phyloP scores from a whole-genome alignment of 352 stramenopile genomes.

The Pythium apleroticum region DNA sequence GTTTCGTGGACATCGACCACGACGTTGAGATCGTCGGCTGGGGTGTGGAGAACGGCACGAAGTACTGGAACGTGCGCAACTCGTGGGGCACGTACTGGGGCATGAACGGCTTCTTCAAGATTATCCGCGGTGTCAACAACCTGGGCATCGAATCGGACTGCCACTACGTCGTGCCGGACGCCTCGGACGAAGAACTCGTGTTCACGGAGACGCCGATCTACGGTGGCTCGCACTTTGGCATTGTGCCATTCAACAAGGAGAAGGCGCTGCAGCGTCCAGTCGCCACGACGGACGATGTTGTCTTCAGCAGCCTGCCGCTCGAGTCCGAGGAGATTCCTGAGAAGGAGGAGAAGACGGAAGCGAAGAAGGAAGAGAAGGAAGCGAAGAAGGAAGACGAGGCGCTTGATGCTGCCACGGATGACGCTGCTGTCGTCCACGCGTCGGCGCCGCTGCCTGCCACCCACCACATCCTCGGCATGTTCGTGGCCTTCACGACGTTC shows the following conservation, averaged over 20 bases:
- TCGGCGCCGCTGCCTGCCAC: constrained; percentile 14
- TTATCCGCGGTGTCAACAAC: constrained; percentile 85
- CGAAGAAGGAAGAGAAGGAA: constrained; percentile 8
- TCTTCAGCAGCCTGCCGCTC: constrained; percentile 48
- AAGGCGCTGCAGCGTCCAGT: constrained; percentile 83
- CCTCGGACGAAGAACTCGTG: constrained; percentile 50
- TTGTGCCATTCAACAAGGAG: constrained; percentile 51
- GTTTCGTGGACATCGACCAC: constrained; percentile 64
- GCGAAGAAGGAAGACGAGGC: constrained; percentile 15
- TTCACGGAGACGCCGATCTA: constrained; percentile 63
- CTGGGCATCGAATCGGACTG: constrained; percentile 86
- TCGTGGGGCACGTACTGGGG: constrained; percentile 90
- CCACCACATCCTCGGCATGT: constrained; percentile 30
- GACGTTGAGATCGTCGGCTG: constrained; percentile 93
- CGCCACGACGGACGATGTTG: constrained; percentile 69
- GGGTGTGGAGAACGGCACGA: constrained; percentile 75
- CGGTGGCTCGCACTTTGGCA: constrained; percentile 56
- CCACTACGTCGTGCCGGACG: constrained; percentile 73
- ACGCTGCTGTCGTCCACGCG: constrained; percentile 7
- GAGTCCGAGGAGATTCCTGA: constrained; percentile 45
- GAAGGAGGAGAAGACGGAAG: constrained; percentile 21
- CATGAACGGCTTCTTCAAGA: constrained; percentile 92
- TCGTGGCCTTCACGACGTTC: constrained; percentile 37
- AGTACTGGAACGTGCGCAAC: constrained; percentile 95
- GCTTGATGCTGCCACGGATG: constrained; percentile 2